Evolutionary conservation across 1,284 basidiomycete genomes (phyloP), one percentile per base, ranked within the genome.

Genomic region (Athelia psychrophila): DNA sequence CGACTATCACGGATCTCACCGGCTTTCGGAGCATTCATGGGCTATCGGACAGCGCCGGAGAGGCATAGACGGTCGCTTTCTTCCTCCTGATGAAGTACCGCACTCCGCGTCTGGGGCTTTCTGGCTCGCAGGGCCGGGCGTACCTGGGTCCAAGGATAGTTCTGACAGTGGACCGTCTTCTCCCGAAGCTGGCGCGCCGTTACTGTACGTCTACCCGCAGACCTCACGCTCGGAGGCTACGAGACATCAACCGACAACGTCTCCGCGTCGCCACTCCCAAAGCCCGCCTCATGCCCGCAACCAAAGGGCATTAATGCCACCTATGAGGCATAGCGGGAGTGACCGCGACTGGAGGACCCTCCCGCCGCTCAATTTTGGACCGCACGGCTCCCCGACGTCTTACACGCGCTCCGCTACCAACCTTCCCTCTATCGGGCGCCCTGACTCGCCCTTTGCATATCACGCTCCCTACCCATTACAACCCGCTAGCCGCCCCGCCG

Each of bases 101-200:
- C 25, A 18, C 24, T 27, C 44, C 52, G 18, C 50, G 64, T 48
- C 63, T 68, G 32, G 33, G 58, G 13, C 57, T 55, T 27, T 51
- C 54, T 30, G 64, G 56, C 22, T 51, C 68, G 27, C 66, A 75
- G 84, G 84, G 13, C 83, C 83, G 47, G 84, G 82, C 3, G 77
- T 86, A 58, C 80, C 83, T 48, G 82, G 82, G 25, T 62, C 65
- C 16, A 23, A n/a, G n/a, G 16, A 27, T 24, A 27, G n/a, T 12
- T 19, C 44, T 46, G n/a, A n/a, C n/a, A 46, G 44, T 23, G 27
- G 5, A 13, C 27, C 27, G 27, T 30, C 27, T 30, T 30, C 27
- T 5, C 44, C 44, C 16, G n/a, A 27, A 46, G 44, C 44, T 10
- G 44, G 38, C n/a, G n/a, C 38, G n/a, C 20, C 42, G 44, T 46